These are phyloP conservation scores for Kodamaea nitidulidarum DNA, from an alignment of 805 yeast species.

Conservation along the genomic window DNA sequence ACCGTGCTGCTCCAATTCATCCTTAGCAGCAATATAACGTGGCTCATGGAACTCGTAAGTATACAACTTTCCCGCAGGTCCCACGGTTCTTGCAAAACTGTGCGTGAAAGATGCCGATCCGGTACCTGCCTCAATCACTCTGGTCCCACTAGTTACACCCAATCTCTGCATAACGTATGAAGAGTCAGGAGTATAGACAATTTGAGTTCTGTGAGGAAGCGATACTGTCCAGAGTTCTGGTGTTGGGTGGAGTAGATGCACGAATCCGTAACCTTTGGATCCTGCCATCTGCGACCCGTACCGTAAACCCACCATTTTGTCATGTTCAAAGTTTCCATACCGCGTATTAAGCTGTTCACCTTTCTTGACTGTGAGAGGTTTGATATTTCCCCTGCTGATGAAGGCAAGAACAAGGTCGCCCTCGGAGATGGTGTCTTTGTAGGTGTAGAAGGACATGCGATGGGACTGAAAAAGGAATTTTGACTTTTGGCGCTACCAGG, in stretches of 20 bases:
- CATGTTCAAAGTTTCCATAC: constrained; percentile 86
- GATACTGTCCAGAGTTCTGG: constrained; percentile 97
- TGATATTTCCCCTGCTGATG: constrained; percentile 74
- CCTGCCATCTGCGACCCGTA: constrained; percentile 86
- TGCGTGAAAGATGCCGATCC: constrained; percentile 97
- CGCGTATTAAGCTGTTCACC: constrained; percentile 74
- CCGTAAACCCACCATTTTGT: constrained; percentile 70
- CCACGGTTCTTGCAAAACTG: constrained; percentile 79
- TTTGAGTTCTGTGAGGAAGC: constrained; percentile 95
- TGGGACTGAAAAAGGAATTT: neutral
- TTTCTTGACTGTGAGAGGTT: constrained; percentile 60
- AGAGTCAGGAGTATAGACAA: constrained; percentile 94
- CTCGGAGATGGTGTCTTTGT: constrained; percentile 68
- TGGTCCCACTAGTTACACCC: constrained; percentile 65
- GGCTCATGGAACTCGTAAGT: constrained; percentile 91
- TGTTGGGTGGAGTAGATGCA: constrained; percentile 84
- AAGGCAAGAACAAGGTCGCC: constrained; percentile 87
- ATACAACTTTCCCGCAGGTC: constrained; percentile 57
- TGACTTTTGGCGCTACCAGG: too few species aligned
- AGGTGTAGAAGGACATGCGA: constrained; percentile 41
- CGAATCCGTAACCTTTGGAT: constrained; percentile 73
- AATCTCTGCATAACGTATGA: constrained; percentile 84
- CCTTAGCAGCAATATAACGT: constrained; percentile 71
- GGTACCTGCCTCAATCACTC: constrained; percentile 95
- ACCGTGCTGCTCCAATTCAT: constrained; percentile 74